These are phyloP conservation scores for Xylariaceae sp. DNA, from an alignment of 2,329 filamentous ascomycete genomes.

Conservation along the genomic window DNA sequence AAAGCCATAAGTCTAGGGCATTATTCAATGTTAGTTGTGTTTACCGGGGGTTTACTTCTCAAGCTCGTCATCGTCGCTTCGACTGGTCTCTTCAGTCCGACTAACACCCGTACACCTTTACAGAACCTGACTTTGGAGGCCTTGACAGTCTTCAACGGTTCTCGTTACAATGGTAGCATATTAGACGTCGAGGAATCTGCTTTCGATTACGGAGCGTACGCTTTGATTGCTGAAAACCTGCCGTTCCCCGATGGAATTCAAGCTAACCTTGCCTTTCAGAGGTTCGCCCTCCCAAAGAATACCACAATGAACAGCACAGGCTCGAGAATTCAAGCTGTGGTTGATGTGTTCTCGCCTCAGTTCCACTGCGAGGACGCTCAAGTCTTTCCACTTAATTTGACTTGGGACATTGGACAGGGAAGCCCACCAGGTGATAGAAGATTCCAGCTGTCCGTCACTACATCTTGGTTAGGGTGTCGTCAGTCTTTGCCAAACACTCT, in stretches of 20 bases:
- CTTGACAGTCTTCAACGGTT: background rate
- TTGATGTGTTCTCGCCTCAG: background rate
- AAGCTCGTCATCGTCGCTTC: slow-evolving; percentile 10
- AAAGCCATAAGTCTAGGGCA: slow-evolving; percentile 1
- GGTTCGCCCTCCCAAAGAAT: background rate
- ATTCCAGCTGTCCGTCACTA: background rate
- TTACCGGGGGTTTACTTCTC: background rate
- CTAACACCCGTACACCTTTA: background rate
- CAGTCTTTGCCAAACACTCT: background rate
- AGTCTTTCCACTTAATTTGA: background rate
- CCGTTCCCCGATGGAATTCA: slow-evolving; percentile 2
- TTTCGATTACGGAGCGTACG: slow-evolving; percentile 6
- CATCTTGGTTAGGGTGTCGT: background rate
- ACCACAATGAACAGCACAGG: background rate
- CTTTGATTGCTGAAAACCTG: background rate
- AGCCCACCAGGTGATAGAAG: background rate
- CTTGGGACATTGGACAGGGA: background rate
- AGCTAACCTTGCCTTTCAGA: slow-evolving; percentile 4
- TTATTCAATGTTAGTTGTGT: background rate
- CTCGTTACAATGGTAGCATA: background rate
- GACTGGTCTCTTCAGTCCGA: slow-evolving; percentile 3
- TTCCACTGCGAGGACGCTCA: background rate
- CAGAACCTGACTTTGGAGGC: slow-evolving; percentile 1
- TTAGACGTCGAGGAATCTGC: background rate
- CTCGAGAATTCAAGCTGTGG: background rate